Evolutionary conservation across 2,329 filamentous ascomycete genomes (phyloP), one percentile per base, ranked within the genome.

Genomic region (Magnaporthiopsis rhizophila): DNA sequence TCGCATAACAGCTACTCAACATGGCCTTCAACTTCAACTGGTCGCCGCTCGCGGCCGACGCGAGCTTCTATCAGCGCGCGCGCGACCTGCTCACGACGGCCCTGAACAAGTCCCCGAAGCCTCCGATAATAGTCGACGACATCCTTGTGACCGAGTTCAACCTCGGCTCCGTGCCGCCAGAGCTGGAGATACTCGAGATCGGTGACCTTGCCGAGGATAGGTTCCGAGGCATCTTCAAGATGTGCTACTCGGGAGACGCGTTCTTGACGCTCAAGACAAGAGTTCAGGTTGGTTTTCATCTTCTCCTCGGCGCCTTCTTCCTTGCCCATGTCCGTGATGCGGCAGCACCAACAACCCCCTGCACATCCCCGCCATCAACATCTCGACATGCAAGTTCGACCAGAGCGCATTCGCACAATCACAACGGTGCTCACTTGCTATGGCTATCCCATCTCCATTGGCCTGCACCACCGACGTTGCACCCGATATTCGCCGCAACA

Each of bases 11-110:
- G 79, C 78, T 78, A 80, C 77, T 79, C 77, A 83, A 79, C 78
- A 99, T 99, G 95, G 95, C 95, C 71, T 99, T 99, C 90, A 98
- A 98, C 83, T 99, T 99, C 90, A 98, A 98, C 91, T 99, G 95
- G 95, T 97, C 92, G 85, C 95, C 95, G 74, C 85, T 99, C 69
- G 95, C 96, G 80, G 94, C 94, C 74, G 95, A 98, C 80, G 94
- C 91, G 73, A 86, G 88, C 71, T 95, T 95, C 78, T 94, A 94
- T 79, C 86, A 90, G 75, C 89, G 92, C 71, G 94, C 95, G 62
- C 90, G 93, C 76, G 93, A 98, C 75, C 90, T 98, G 76, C 85
- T 99, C 71, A 99, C 95, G 32, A 89, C 91, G 65, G 95, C 95
- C 50, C 83, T 99, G 72, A 99, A 99, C 84, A 98, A 98, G 79